Evolutionary conservation across 805 yeast genomes (phyloP).

Genomic region (Kodamaea leandrae): DNA sequence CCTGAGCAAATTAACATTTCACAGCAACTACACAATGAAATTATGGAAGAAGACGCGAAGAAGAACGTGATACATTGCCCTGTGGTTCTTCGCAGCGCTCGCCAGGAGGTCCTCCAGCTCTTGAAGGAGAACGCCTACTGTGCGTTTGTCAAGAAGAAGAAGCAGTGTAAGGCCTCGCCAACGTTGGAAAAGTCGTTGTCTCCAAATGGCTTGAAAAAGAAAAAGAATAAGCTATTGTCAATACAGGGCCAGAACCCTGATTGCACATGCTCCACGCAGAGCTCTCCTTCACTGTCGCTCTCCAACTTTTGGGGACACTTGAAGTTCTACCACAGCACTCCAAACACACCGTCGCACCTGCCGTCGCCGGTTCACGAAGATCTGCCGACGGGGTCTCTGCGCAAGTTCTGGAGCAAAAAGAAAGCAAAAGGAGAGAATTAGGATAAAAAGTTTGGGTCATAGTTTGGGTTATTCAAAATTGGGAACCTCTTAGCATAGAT

Average conservation of each 20-base stretch:
- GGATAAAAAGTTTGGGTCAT: no score
- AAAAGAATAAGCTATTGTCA: constrained; percentile 11
- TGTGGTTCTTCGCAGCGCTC: constrained; percentile 24
- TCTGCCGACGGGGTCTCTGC: not conserved
- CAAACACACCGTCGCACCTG: constrained; percentile 8
- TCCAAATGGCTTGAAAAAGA: constrained; percentile 7
- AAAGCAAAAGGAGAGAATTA: no score
- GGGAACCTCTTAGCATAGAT: no score
- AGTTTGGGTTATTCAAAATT: no score
- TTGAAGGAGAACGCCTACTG: constrained; percentile 35
- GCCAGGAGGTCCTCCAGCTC: constrained; percentile 31
- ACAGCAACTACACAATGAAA: constrained; percentile 29
- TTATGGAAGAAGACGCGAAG: constrained; percentile 16
- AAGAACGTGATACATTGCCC: constrained; percentile 25
- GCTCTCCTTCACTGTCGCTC: constrained; percentile 14
- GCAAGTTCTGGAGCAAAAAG: constrained; percentile 1
- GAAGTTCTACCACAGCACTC: constrained; percentile 13
- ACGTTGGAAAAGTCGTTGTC: not conserved
- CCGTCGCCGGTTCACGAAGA: constrained; percentile 1
- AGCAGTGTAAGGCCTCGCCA: constrained; percentile 5
- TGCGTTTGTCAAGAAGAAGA: constrained; percentile 8
- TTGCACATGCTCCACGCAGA: constrained; percentile 2
- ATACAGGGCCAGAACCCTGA: constrained; percentile 4
- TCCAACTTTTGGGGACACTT: constrained; percentile 16
- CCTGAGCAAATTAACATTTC: constrained; percentile 51